Percentiles rank a stretch among this genome's conserved stretches.
These are phyloP conservation scores for Bothriochloa decipiens DNA, from an alignment of 176 grass and related monocot species.

Conservation along the genomic window DNA sequence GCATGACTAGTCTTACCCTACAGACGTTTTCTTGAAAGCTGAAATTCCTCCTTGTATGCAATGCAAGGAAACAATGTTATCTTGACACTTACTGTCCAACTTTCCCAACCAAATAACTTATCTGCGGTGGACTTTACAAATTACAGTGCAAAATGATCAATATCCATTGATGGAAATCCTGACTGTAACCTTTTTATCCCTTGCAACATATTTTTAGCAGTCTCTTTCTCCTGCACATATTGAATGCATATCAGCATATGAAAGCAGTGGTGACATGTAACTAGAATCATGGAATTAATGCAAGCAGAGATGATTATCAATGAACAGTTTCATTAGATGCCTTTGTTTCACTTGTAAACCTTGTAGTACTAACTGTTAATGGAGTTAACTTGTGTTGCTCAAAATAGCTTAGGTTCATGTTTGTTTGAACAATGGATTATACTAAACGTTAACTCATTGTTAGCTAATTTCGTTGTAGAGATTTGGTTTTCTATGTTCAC, in stretches of 20 bases:
- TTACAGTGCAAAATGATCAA: conserved; percentile 67
- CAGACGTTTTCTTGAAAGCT: conserved; percentile 31
- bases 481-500: background rate
- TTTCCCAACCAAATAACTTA: conserved; percentile 23
- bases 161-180: conserved; percentile 73
- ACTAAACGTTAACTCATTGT: background rate
- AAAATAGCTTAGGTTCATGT: conserved; percentile 35
- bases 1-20: conserved; percentile 10
- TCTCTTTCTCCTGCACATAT: conserved; percentile 88
- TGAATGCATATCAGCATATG: conserved; percentile 18
- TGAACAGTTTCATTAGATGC: conserved; percentile 21
- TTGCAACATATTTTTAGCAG: conserved; percentile 75
- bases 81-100: conserved; percentile 9
- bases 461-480: background rate
- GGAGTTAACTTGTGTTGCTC: background rate
- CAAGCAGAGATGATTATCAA: conserved; percentile 25
- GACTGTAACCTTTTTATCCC: conserved; percentile 63
- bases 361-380: conserved; percentile 12
- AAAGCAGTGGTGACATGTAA: conserved; percentile 23
- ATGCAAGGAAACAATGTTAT: conserved; percentile 34
- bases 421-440: conserved; percentile 17
- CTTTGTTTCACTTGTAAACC: conserved; percentile 21
- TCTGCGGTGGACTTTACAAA: conserved; percentile 34
- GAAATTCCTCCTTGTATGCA: conserved; percentile 14
- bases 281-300: conserved; percentile 15